Evolutionary conservation across 2,329 filamentous ascomycete genomes (phyloP), one percentile per base, ranked within the genome.

Genomic region (Rhynchosporium graminicola): DNA sequence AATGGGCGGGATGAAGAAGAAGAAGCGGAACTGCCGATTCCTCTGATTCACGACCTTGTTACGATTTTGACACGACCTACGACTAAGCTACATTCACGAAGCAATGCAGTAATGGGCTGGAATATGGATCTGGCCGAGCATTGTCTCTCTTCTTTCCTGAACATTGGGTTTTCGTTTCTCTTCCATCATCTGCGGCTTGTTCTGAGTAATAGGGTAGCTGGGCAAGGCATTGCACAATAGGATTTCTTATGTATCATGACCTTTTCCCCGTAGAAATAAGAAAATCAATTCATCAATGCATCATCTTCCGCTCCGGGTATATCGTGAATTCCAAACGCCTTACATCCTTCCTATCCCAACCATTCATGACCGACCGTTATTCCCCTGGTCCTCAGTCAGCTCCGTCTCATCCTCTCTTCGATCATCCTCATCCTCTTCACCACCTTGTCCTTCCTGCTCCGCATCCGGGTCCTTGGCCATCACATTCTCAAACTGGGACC

Each of bases 401-500:
- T 68, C 67, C 28, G 63, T 68, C 60, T 66, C 62, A 6, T 68
- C 64, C 28, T 63, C 67, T 33, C 51, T 61, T 15, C 59, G 58
- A 15, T 42, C 60, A 26, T 64, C 63, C 36, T 66, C 66, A 26
- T 55, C 67, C 47, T 67, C 71, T 45, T 74, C 75, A 15, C 72
- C 71, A 26, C 57, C 61, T 70, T 70, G 51, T 60, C 65, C 71
- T 47, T 74, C 69, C 12, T 67, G 72, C 20, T 73, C 67, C 2
- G 73, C 71, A 56, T 78, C 79, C 2, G 78, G 77, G 61, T 89
- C 83, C 72, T 89, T 91, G 8, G 86, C 91, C 93, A 97, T 98
- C 70, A 98, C 93, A 69, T 88, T 90, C 78, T 99, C 95, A 73
- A 99, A 98, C 72, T 96, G 92, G 45, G 91, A 96, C 95, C 95